Evolutionary conservation across 768 basidiomycete genomes (phyloP).

Genomic region (Lentinula lateritia): DNA sequence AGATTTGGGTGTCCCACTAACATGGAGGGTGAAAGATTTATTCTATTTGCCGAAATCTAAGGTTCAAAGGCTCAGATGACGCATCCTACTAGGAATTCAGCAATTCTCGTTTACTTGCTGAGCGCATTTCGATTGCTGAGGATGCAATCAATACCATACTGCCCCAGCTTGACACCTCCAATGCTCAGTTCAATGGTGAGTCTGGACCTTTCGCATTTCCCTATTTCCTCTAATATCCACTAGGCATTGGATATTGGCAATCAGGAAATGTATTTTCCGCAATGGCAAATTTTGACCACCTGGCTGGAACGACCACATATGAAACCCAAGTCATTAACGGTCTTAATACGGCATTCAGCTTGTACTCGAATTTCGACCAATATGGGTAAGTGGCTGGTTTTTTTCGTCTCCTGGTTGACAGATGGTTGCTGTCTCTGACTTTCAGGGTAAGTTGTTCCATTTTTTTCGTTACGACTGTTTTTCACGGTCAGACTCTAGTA

Average conservation of each 20-base stretch:
- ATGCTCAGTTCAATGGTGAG: conserved; percentile 37
- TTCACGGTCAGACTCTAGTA: conserved; percentile 18
- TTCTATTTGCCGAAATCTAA: background rate
- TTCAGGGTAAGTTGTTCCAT: background rate
- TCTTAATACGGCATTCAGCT: conserved; percentile 34
- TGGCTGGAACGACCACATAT: conserved; percentile 29
- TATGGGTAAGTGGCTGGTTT: conserved; percentile 26
- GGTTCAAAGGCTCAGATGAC: background rate
- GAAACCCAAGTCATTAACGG: conserved; percentile 32
- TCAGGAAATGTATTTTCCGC: conserved; percentile 47
- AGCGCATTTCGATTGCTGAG: conserved; percentile 35
- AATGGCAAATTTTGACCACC: conserved; percentile 41
- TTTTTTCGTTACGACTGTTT: background rate
- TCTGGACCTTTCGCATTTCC: background rate
- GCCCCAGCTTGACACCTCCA: conserved; percentile 28
- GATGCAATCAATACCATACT: conserved; percentile 36
- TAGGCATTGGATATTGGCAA: conserved; percentile 50
- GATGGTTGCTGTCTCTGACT: background rate
- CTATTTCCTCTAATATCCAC: background rate
- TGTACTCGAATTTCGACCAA: conserved; percentile 37
- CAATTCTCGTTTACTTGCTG: conserved; percentile 28
- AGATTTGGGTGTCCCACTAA: conserved; percentile 4
- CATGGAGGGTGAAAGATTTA: background rate
- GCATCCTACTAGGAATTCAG: conserved; percentile 28
- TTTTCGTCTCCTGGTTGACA: background rate